A percentile compares a stretch with the other conserved stretches of the same genome.
These are phyloP conservation scores for Kernera saxatilis DNA, from an alignment of 345 rosid genomes.

Conservation along the genomic window DNA sequence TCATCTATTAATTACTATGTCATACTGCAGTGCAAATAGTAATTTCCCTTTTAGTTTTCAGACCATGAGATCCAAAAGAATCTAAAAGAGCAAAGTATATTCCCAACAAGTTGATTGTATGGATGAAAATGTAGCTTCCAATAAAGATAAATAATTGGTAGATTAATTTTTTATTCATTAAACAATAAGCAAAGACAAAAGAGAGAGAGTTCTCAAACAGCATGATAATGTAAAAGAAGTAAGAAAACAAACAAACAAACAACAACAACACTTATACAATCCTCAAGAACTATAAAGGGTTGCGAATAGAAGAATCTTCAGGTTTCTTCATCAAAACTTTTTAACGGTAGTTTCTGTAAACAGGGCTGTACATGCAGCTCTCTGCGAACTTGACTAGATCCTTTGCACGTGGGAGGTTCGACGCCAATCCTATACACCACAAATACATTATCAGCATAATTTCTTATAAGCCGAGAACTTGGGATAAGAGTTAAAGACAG, in stretches of 20 bases:
- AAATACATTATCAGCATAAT: conserved; percentile 14
- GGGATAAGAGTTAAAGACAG: background rate
- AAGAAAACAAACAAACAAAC: conserved; percentile 11
- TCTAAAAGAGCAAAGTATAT: background rate
- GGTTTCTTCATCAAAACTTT: conserved; percentile 17
- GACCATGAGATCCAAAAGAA: background rate
- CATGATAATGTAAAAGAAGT: background rate
- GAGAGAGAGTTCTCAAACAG: background rate
- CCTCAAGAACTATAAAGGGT: conserved; percentile 1
- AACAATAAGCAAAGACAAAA: conserved; percentile 1
- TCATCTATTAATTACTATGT: background rate
- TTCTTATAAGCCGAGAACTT: background rate
- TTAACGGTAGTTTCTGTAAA: conserved; percentile 77
- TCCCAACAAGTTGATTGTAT: background rate
- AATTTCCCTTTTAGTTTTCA: background rate
- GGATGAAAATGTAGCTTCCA: background rate
- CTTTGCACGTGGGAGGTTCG: conserved; percentile 78
- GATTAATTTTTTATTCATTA: conserved; percentile 5
- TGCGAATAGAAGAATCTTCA: conserved; percentile 4
- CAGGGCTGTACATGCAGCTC: conserved; percentile 93
- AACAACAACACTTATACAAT: conserved; percentile 13
- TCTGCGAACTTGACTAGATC: conserved; percentile 79
- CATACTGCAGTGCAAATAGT: background rate
- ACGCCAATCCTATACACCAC: conserved; percentile 64
- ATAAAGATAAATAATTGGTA: background rate